phyloP scores from a whole-genome alignment of 768 basidiomycete species.

The Crassisporium funariophilum region DNA sequence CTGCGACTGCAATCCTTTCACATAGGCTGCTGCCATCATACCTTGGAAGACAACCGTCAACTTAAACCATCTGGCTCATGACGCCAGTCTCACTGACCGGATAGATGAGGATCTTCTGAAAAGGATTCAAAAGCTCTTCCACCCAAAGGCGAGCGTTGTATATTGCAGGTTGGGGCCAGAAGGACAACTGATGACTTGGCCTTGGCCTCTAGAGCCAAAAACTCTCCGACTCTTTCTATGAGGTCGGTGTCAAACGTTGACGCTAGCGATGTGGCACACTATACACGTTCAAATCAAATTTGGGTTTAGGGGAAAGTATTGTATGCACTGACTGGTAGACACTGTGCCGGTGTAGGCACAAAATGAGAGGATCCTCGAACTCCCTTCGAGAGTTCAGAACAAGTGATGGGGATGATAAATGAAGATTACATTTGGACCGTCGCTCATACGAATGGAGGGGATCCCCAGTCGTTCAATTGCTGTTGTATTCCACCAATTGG shows the following conservation, averaged over 20 bases:
- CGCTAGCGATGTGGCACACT: conserved; percentile 72
- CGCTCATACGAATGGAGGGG: conserved; percentile 70
- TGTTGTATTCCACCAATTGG: conserved; percentile 73
- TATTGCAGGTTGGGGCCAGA: conserved; percentile 77
- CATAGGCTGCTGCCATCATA: conserved; percentile 63
- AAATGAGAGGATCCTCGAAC: conserved; percentile 70
- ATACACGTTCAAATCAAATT: conserved; percentile 8
- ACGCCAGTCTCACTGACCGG: conserved; percentile 38
- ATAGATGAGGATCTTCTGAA: conserved; percentile 70
- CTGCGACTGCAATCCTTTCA: conserved; percentile 66
- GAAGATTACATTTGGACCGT: conserved; percentile 59
- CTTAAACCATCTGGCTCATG: background rate
- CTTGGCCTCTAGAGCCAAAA: conserved; percentile 68
- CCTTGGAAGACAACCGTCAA: conserved; percentile 34
- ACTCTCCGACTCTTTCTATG: conserved; percentile 52
- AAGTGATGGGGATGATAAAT: conserved; percentile 1
- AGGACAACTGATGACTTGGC: conserved; percentile 63
- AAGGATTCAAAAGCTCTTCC: conserved; percentile 72
- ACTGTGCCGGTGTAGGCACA: conserved; percentile 63
- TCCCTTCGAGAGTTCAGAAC: conserved; percentile 39
- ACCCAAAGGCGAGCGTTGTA: conserved; percentile 64
- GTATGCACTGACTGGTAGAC: conserved; percentile 53
- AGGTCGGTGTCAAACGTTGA: conserved; percentile 70
- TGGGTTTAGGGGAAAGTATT: conserved; percentile 4
- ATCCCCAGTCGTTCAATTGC: conserved; percentile 59